phyloP scores from a whole-genome alignment of 306 rosid genomes.

The Gleditsia sinensis region DNA sequence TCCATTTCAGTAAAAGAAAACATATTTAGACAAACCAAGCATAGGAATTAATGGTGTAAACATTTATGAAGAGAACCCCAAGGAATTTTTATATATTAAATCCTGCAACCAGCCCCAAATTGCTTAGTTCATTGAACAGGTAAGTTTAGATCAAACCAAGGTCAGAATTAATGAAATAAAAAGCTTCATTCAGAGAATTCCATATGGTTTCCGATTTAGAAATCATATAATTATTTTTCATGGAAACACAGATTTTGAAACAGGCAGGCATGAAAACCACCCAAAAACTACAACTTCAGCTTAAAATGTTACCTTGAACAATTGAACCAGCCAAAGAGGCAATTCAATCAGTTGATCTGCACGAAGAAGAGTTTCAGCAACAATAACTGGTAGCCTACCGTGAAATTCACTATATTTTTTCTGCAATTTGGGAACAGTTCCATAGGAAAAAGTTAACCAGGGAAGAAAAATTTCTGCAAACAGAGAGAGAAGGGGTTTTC shows the following conservation, averaged over 20 bases:
- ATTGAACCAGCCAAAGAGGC: slow-evolving; percentile 91
- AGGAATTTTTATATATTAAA: background rate
- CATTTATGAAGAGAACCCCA: background rate
- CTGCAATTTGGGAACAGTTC: slow-evolving; percentile 51
- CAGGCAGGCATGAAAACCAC: slow-evolving; percentile 3
- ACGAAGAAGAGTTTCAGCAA: slow-evolving; percentile 87
- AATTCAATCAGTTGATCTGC: slow-evolving; percentile 80
- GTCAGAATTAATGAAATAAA: background rate
- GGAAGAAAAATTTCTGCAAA: slow-evolving; percentile 1
- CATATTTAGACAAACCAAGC: background rate
- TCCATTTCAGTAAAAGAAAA: background rate
- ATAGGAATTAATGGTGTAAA: background rate
- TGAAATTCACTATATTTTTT: slow-evolving; percentile 74
- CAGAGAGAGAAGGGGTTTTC: background rate
- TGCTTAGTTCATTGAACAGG: background rate
- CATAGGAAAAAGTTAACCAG: background rate
- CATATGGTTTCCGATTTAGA: slow-evolving; percentile 1
- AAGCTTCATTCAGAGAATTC: background rate
- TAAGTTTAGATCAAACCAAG: background rate
- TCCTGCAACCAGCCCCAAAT: background rate
- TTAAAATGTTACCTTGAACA: slow-evolving; percentile 79
- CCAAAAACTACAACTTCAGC: slow-evolving; percentile 16
- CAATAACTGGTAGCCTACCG: slow-evolving; percentile 75
- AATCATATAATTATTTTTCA: background rate
- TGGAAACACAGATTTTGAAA: background rate